A percentile compares a stretch with the other conserved stretches of the same genome.
phyloP scores from a whole-genome alignment of 179 eudicot genomes.

The Beta macrorhiza region DNA sequence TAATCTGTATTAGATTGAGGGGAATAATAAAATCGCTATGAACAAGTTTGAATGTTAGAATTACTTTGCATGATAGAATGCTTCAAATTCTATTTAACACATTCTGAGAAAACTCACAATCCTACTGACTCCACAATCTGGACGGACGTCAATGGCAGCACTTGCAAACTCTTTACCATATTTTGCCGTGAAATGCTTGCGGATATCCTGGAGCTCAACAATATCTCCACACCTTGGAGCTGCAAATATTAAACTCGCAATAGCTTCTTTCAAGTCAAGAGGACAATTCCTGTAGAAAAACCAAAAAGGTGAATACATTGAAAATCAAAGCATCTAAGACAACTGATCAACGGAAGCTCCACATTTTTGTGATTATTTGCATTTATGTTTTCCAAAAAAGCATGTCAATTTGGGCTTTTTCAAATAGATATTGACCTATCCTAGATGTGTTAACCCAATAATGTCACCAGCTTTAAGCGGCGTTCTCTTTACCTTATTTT shows the following conservation, averaged over 20 bases:
- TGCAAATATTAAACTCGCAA: conserved; percentile 82
- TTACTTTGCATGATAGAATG: neutral
- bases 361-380: neutral
- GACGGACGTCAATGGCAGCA: conserved; percentile 81
- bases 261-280: conserved; percentile 88
- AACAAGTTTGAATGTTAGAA: neutral
- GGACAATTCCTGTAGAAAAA: conserved; percentile 64
- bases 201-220: conserved; percentile 73
- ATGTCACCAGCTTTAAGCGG: neutral
- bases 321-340: neutral
- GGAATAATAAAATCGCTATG: neutral
- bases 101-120: conserved; percentile 45
- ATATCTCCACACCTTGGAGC: conserved; percentile 93
- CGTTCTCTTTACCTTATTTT: too few species aligned
- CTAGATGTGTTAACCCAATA: neutral
- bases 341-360: neutral
- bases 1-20: conserved; percentile 15
- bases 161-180: conserved; percentile 82
- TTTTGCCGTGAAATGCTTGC: conserved; percentile 77
- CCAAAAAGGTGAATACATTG: neutral
- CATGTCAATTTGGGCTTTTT: too few species aligned
- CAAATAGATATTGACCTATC: neutral
- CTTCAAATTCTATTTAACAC: neutral
- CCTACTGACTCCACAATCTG: conserved; percentile 82
- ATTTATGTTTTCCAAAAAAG: neutral